These are phyloP conservation scores for Inga oerstediana DNA, from an alignment of 306 rosid genomes.

Conservation along the genomic window DNA sequence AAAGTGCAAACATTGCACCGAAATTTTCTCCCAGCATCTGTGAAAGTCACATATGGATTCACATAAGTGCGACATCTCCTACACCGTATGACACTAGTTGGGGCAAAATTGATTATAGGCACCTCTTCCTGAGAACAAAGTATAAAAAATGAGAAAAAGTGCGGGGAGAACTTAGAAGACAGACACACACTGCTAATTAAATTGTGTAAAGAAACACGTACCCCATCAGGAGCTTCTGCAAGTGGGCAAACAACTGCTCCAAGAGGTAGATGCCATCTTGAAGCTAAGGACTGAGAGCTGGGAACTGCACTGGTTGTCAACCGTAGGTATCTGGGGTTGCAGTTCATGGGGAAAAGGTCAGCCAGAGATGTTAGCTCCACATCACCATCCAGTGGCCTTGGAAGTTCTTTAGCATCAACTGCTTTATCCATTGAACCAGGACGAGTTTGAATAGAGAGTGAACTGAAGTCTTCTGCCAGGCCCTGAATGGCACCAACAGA, in stretches of 20 bases:
- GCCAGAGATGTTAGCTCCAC: conserved; percentile 65
- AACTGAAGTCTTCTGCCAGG: conserved; percentile 82
- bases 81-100: conserved; percentile 89
- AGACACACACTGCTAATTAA: conserved; percentile 25
- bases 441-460: conserved; percentile 78
- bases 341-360: conserved; percentile 72
- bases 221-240: conserved; percentile 93
- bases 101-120: conserved; percentile 78
- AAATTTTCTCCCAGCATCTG: conserved; percentile 96
- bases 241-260: conserved; percentile 99
- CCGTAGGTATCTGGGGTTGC: conserved; percentile 76
- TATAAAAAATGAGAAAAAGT: background rate
- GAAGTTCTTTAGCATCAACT: conserved; percentile 73
- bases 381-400: conserved; percentile 91
- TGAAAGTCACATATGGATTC: conserved; percentile 88
- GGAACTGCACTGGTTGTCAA: conserved; percentile 88
- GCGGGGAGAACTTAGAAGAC: conserved; percentile 21
- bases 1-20: conserved; percentile 91
- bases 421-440: conserved; percentile 88
- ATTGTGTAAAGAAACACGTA: conserved; percentile 47
- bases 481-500: conserved; percentile 73
- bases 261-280: conserved; percentile 99
- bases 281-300: conserved; percentile 89
- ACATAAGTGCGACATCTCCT: conserved; percentile 98
- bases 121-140: conserved; percentile 72